These are phyloP conservation scores for Potentilla sterilis DNA, from an alignment of 306 rosid genomes.

Conservation along the genomic window DNA sequence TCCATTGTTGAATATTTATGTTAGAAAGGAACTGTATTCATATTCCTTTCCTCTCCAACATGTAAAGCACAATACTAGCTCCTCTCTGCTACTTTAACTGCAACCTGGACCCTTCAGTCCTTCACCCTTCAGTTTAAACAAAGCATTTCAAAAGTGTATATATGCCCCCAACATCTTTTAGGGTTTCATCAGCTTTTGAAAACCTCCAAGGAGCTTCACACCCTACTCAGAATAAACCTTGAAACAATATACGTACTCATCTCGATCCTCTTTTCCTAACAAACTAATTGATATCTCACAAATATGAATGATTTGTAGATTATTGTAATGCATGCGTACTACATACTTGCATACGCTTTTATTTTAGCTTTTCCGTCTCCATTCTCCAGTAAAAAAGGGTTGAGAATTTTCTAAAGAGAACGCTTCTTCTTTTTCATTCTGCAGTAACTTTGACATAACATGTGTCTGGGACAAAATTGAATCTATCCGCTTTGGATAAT, in stretches of 20 bases:
- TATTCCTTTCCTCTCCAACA: slow-evolving; percentile 34
- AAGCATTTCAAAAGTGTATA: slow-evolving; percentile 13
- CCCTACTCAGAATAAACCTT: slow-evolving; percentile 15
- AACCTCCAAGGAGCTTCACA: background rate
- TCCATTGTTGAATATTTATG: slow-evolving; percentile 17
- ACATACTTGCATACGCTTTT: background rate
- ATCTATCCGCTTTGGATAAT: slow-evolving; percentile 16
- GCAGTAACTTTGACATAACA: background rate
- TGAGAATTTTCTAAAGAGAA: background rate
- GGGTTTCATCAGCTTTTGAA: slow-evolving; percentile 9
- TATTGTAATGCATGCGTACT: background rate
- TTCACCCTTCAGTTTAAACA: background rate
- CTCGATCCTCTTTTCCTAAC: background rate
- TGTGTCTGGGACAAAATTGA: background rate
- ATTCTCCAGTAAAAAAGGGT: background rate
- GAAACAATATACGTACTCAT: background rate
- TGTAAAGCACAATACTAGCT: slow-evolving; percentile 12
- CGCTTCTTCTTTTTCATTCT: background rate
- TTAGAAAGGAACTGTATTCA: slow-evolving; percentile 19
- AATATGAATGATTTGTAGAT: background rate
- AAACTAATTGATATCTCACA: background rate
- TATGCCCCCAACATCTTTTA: background rate
- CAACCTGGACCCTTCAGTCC: slow-evolving; percentile 25
- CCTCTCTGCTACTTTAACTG: slow-evolving; percentile 6
- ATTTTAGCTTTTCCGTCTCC: background rate